Evolutionary conservation across 805 yeast species (phyloP).

Genomic region (Starmerella sp.): DNA sequence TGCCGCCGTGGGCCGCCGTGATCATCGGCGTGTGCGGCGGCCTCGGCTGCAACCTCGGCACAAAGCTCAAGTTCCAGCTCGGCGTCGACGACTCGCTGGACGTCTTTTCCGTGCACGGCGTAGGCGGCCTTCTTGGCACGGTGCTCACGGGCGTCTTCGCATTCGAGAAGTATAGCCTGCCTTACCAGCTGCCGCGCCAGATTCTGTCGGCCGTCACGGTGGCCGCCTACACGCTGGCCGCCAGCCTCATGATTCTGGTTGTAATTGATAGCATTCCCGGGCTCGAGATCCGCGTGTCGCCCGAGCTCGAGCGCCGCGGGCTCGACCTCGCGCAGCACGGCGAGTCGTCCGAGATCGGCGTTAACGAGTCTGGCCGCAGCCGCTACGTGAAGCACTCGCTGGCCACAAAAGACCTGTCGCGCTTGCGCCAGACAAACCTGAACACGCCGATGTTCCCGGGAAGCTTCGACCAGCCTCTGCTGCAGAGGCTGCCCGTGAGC

Average conservation of each 20-base stretch:
- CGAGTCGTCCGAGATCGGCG: conserved; percentile 47
- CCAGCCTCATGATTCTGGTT: conserved; percentile 58
- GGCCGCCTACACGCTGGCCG: conserved; percentile 62
- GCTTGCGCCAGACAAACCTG: conserved; percentile 16
- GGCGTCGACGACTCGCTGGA: conserved; percentile 91
- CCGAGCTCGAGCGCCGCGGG: conserved; percentile 80
- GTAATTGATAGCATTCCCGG: conserved; percentile 66
- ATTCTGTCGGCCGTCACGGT: conserved; percentile 64
- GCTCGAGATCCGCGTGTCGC: conserved; percentile 68
- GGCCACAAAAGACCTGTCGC: conserved; percentile 5
- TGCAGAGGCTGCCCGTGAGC: conserved; percentile 19
- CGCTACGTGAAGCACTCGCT: background rate
- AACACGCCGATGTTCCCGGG: conserved; percentile 22
- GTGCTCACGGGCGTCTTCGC: conserved; percentile 86
- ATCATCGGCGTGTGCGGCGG: conserved; percentile 66
- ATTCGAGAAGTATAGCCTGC: conserved; percentile 43
- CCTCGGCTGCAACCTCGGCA: conserved; percentile 70
- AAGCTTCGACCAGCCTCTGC: conserved; percentile 20
- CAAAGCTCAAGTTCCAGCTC: conserved; percentile 60
- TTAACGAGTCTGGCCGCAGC: background rate
- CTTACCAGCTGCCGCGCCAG: conserved; percentile 78
- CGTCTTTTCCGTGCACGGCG: conserved; percentile 62
- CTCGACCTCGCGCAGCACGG: conserved; percentile 86
- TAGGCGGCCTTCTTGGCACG: conserved; percentile 35
- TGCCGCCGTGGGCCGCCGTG: conserved; percentile 72